These are phyloP conservation scores for Tritrichomonas foetus DNA, from an alignment of 208 protist genomes.

Conservation along the genomic window DNA sequence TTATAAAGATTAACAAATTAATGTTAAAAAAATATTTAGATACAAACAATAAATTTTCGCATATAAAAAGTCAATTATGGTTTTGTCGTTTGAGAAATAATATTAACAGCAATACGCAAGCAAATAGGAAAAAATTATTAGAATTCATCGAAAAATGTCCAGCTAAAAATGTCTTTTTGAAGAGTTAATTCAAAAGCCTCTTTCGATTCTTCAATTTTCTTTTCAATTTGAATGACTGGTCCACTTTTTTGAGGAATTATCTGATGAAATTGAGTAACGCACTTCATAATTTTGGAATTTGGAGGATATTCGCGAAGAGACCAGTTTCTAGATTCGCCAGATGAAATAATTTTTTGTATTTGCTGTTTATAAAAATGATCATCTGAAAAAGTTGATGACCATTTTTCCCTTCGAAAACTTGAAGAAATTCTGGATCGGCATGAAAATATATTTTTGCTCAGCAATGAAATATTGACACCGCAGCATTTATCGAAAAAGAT, in stretches of 20 bases:
- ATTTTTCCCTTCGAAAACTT: neutral
- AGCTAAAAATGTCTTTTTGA: neutral
- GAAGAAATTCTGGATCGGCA: neutral
- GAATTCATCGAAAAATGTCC: neutral
- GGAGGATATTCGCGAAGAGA: neutral
- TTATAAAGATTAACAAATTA: too few relatives aligned
- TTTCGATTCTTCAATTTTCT: neutral
- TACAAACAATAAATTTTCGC: too few relatives aligned
- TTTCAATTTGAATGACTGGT: neutral
- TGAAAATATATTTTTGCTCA: neutral
- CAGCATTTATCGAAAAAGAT: neutral
- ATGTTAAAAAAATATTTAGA: too few relatives aligned
- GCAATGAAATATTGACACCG: neutral
- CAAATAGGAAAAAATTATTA: too few relatives aligned
- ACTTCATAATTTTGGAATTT: neutral
- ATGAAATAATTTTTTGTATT: neutral
- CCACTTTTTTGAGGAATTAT: neutral
- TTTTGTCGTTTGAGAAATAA: too few relatives aligned
- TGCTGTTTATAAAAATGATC: neutral
- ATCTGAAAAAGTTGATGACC: neutral
- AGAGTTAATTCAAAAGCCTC: neutral
- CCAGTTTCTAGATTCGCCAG: neutral
- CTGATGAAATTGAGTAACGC: neutral
- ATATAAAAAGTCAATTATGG: too few relatives aligned
- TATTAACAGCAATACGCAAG: too few relatives aligned